Evolutionary conservation across 768 basidiomycete species (phyloP).

Genomic region (Russula foetens): DNA sequence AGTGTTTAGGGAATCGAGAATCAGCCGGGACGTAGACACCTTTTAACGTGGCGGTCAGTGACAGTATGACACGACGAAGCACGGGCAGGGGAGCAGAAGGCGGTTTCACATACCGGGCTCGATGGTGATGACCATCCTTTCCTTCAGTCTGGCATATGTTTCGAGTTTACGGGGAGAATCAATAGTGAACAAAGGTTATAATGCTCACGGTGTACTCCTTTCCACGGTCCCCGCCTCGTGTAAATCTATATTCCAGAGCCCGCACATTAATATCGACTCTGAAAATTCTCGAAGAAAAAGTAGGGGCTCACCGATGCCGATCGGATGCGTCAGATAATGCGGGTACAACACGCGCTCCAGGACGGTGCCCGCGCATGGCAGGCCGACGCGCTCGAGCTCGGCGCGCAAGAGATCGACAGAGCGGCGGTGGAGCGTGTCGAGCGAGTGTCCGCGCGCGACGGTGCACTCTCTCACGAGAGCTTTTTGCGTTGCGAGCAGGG

Average conservation of each 20-base stretch:
- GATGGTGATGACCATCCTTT: constrained; percentile 88
- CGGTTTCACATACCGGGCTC: constrained; percentile 56
- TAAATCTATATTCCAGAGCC: constrained; percentile 46
- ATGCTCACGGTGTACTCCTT: constrained; percentile 43
- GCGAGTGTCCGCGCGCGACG: constrained; percentile 43
- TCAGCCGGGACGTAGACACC: constrained; percentile 86
- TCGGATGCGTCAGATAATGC: constrained; percentile 86
- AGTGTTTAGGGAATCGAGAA: constrained; percentile 71
- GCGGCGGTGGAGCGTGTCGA: constrained; percentile 70
- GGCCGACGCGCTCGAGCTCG: constrained; percentile 73
- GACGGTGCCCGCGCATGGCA: constrained; percentile 39
- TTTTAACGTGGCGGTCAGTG: constrained; percentile 21
- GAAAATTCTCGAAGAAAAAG: neutral
- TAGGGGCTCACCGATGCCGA: constrained; percentile 65
- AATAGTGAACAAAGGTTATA: neutral
- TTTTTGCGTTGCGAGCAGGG: constrained; percentile 67
- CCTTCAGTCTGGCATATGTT: constrained; percentile 43
- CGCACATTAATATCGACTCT: neutral
- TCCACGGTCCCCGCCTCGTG: constrained; percentile 74
- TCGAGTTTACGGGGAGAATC: neutral
- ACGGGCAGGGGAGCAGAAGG: neutral
- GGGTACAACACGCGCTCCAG: constrained; percentile 77
- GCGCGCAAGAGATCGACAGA: constrained; percentile 57
- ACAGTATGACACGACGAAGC: neutral
- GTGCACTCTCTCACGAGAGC: constrained; percentile 53